Evolutionary conservation across 306 rosid genomes (phyloP), one percentile per base, ranked within the genome.

Genomic region (Pueraria montana): DNA sequence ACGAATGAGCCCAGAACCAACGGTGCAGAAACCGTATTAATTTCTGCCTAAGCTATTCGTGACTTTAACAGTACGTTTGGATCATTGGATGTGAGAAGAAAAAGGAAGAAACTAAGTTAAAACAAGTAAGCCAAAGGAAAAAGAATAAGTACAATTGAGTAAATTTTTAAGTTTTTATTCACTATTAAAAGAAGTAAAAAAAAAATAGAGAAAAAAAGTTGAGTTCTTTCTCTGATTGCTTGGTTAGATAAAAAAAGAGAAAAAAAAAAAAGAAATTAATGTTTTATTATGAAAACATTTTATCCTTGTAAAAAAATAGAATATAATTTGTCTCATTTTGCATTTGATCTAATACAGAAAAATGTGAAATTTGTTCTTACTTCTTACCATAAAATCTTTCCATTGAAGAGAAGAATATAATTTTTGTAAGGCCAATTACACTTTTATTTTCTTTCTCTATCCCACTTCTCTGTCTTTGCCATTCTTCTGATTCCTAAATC

Each of bases 221-320:
- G 34, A 23, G 34, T 23, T 58, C 32, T 58, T 58, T 58, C 17
- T 58, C 2, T 58, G 16, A 3, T 10, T 58, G 14, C 5, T 23
- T 58, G 34, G 20, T 50, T 50, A 50, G 32, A 58, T 56, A 58
- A 23, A 58, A 10, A 58, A n/a, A n/a, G n/a, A n/a, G n/a, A n/a
- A 4, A 1, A 11, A 0, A n/a, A 6, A 48, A 2, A 52, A 52
- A 52, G 0, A 7, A n/a, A 2, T 0, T n/a, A 18, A 7, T n/a
- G 11, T 10, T 23, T 6, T 55, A 20, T n/a, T n/a, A n/a, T n/a
- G n/a, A n/a, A n/a, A n/a, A n/a, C n/a, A n/a, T n/a, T n/a, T n/a
- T n/a, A n/a, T n/a, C n/a, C n/a, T n/a, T n/a, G n/a, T n/a, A n/a
- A n/a, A n/a, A n/a, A n/a, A n/a, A n/a, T n/a, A n/a, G n/a, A n/a